These are phyloP conservation scores for Penicillium soppii DNA, from an alignment of 495 filamentous ascomycete genomes.

Conservation along the genomic window DNA sequence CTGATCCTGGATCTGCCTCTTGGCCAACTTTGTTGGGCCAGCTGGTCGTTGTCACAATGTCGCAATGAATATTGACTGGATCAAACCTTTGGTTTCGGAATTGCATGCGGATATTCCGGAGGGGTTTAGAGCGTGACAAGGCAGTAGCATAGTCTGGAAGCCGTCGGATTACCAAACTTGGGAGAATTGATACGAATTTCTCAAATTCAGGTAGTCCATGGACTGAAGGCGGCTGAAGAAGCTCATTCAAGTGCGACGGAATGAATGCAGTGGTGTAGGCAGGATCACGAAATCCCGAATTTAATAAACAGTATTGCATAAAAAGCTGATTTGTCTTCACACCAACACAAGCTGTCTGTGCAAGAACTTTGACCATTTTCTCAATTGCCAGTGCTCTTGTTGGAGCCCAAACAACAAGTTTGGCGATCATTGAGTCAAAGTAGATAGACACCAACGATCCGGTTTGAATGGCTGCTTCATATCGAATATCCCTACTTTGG, in stretches of 20 bases:
- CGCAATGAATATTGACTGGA: conserved; percentile 16
- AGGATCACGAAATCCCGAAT: conserved; percentile 69
- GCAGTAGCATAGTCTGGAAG: neutral
- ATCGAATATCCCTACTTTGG: conserved; percentile 61
- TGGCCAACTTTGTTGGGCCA: conserved; percentile 6
- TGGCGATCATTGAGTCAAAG: conserved; percentile 95
- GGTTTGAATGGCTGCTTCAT: conserved; percentile 79
- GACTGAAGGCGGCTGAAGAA: conserved; percentile 40
- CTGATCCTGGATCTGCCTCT: neutral
- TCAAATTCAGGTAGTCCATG: neutral
- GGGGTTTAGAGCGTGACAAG: conserved; percentile 1
- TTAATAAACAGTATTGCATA: conserved; percentile 70
- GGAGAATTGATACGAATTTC: conserved; percentile 7
- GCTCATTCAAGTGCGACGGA: conserved; percentile 65
- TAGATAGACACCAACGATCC: conserved; percentile 81
- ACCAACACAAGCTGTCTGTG: conserved; percentile 79
- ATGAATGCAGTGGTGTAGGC: conserved; percentile 89
- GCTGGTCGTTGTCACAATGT: conserved; percentile 10
- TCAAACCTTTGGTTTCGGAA: conserved; percentile 26
- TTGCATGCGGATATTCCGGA: conserved; percentile 16
- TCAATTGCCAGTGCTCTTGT: conserved; percentile 72
- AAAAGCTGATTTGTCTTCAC: conserved; percentile 88
- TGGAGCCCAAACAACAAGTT: conserved; percentile 78
- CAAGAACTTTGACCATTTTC: conserved; percentile 68
- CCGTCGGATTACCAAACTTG: conserved; percentile 7